These are phyloP conservation scores for Tricholoma furcatifolium DNA, from an alignment of 768 basidiomycete species.

Conservation along the genomic window DNA sequence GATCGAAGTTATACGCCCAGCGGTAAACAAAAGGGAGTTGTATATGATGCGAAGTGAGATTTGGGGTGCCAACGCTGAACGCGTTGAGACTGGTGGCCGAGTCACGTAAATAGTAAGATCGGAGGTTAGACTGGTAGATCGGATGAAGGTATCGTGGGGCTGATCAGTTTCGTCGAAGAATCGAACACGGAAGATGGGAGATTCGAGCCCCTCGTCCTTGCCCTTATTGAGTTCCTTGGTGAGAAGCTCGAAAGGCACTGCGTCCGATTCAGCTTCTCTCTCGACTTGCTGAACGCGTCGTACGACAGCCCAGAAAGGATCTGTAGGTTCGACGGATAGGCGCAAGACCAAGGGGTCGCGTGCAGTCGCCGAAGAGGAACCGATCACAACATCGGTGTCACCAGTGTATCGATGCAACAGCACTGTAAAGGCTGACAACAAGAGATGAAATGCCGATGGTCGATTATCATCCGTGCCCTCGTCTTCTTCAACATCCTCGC, in stretches of 20 bases:
- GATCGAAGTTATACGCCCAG: slow-evolving; percentile 70
- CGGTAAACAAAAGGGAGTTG: slow-evolving; percentile 92
- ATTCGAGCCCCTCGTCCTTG: slow-evolving; percentile 58
- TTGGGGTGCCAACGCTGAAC: slow-evolving; percentile 67
- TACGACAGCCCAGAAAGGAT: slow-evolving; percentile 89
- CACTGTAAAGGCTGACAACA: slow-evolving; percentile 89
- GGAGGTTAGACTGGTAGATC: slow-evolving; percentile 80
- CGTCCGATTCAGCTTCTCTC: slow-evolving; percentile 77
- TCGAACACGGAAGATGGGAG: slow-evolving; percentile 88
- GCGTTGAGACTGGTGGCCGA: slow-evolving; percentile 63
- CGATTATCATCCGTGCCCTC: slow-evolving; percentile 35
- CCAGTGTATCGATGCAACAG: slow-evolving; percentile 94
- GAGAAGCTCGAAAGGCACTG: slow-evolving; percentile 77
- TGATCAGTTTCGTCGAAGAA: slow-evolving; percentile 92
- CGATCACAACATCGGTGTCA: slow-evolving; percentile 91
- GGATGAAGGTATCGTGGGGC: slow-evolving; percentile 70
- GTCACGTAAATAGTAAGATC: slow-evolving; percentile 92
- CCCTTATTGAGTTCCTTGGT: slow-evolving; percentile 64
- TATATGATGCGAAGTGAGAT: slow-evolving; percentile 85
- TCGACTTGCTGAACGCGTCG: slow-evolving; percentile 83
- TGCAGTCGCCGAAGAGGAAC: slow-evolving; percentile 75
- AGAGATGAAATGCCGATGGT: slow-evolving; percentile 87
- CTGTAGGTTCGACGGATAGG: slow-evolving; percentile 76
- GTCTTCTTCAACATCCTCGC: slow-evolving; percentile 50
- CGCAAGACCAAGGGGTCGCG: slow-evolving; percentile 83